Base-by-base conservation (phyloP, 768 basidiomycete genomes). In the Exidia glandulosa region DNA sequence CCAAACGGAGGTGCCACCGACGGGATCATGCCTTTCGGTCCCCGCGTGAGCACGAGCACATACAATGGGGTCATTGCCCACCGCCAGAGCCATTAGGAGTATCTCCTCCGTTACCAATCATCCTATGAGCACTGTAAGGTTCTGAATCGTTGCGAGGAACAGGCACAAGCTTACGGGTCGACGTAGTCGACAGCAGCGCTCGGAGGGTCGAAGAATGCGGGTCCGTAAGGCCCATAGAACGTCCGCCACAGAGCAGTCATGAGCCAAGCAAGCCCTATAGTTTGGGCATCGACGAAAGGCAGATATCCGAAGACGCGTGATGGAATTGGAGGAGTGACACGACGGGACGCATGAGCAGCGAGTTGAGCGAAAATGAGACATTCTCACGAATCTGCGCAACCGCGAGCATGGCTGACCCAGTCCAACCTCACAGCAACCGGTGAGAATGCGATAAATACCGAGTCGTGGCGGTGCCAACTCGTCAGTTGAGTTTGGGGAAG, bases 1-100 rank as follows among this genome's bases (percentile, higher is more conserved):
- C 80, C 89, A 65, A 91, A 92, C 0, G 90, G 90, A 2, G 88
- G 87, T 3, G 82, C 83, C n/a, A 76, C 75, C 7, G 83, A 85
- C 0, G 87, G 87, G 54, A 89, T 87, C 85, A 87, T 88, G 0
- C 79, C 79, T 16, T 55, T 3, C 19, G 52, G 36, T 32, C 13
- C 16, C 12, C 29, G 16, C 27, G 2, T 30, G 7, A 27, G 30
- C 31, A 56, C 23, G 13, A 13, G 55, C 6, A 25, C 23, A 56
- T 32, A 27, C 10, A 5, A 55, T 10, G 5, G 23, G 60, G 57
- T 30, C 56, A 56, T 57, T 57, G 56, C 60, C 56, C 57, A 41
- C 87, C 87, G 30, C 87, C 87, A 0, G 84, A 84, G 1, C 79
- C 81, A 64, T 87, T 83, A 1, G 87, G 86, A 0, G 80, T 80